Percentiles rank a stretch among this genome's conserved stretches.
Conservation (phyloP, 2,329 filamentous ascomycete species). For the Elsinoe ampelina region DNA sequence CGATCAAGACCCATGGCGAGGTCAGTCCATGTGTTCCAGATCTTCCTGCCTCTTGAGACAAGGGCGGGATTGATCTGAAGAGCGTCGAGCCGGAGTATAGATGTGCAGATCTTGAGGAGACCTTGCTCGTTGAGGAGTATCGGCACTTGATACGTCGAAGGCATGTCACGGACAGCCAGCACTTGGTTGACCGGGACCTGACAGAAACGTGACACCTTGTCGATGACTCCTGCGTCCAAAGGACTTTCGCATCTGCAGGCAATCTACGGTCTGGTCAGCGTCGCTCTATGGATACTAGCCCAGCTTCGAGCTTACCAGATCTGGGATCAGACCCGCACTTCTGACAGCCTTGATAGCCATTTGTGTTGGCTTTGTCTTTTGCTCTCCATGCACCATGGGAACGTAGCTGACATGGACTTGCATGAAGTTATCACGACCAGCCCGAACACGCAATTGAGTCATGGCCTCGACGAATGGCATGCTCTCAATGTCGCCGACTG, state of each 20-base stretch:
- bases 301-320: slow-evolving; percentile 42
- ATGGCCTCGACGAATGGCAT: slow-evolving; percentile 83
- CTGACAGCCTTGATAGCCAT: slow-evolving; percentile 76
- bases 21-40: slow-evolving; percentile 70
- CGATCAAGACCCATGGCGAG: slow-evolving; percentile 59
- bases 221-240: slow-evolving; percentile 62
- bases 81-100: slow-evolving; percentile 54
- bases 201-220: slow-evolving; percentile 84
- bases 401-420: slow-evolving; percentile 86
- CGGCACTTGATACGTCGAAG: slow-evolving; percentile 88
- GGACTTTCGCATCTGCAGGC: slow-evolving; percentile 80
- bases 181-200: slow-evolving; percentile 81
- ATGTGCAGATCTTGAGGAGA: slow-evolving; percentile 57
- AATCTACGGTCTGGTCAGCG: slow-evolving; percentile 48
- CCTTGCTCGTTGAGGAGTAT: slow-evolving; percentile 80
- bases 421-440: slow-evolving; percentile 70
- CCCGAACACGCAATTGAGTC: slow-evolving; percentile 63
- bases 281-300: neutral
- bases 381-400: slow-evolving; percentile 64
- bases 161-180: slow-evolving; percentile 76
- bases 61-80: slow-evolving; percentile 42
- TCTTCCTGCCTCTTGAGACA: slow-evolving; percentile 53
- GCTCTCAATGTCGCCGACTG: slow-evolving; percentile 74
- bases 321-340: slow-evolving; percentile 58
- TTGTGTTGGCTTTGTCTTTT: slow-evolving; percentile 97